A percentile compares a stretch with the other conserved stretches of the same genome.
Evolutionary conservation across 1,284 basidiomycete species (phyloP).

Genomic region (Amylostereum chailletii): DNA sequence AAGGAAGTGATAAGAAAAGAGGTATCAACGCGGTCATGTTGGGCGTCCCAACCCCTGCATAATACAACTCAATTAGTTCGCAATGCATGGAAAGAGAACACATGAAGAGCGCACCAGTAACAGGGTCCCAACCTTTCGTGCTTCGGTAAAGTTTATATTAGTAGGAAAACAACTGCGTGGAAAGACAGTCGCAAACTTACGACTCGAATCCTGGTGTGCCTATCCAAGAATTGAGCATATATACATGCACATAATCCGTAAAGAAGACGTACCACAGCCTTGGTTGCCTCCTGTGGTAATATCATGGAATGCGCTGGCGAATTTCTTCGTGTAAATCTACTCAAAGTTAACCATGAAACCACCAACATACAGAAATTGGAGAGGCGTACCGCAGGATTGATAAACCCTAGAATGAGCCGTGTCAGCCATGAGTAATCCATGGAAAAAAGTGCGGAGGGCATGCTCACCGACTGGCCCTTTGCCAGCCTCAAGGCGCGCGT

Average conservation of each 20-base stretch:
- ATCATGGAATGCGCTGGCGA: constrained; percentile 35
- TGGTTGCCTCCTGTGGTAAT: constrained; percentile 38
- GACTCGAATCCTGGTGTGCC: constrained; percentile 25
- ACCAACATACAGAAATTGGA: not conserved
- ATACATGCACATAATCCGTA: not conserved
- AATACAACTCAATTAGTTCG: not conserved
- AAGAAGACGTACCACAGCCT: constrained; percentile 29
- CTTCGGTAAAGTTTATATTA: constrained; percentile 8
- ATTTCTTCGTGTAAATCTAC: constrained; percentile 30
- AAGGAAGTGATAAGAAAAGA: constrained; percentile 21
- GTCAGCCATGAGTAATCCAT: constrained; percentile 1
- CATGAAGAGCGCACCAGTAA: constrained; percentile 22
- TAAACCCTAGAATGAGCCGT: constrained; percentile 16
- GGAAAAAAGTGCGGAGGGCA: not conserved
- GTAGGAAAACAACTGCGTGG: not conserved
- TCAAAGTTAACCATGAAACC: not conserved
- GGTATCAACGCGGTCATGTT: constrained; percentile 19
- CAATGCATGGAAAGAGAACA: not conserved
- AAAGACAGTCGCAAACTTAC: constrained; percentile 16
- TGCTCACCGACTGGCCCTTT: constrained; percentile 25
- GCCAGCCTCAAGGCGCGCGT: constrained; percentile 26
- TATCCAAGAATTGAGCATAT: constrained; percentile 1
- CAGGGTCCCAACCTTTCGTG: constrained; percentile 32
- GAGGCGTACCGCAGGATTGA: constrained; percentile 26
- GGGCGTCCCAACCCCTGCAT: constrained; percentile 25